Evolutionary conservation across 345 rosid species (phyloP).

Genomic region (Mercurialis annua): DNA sequence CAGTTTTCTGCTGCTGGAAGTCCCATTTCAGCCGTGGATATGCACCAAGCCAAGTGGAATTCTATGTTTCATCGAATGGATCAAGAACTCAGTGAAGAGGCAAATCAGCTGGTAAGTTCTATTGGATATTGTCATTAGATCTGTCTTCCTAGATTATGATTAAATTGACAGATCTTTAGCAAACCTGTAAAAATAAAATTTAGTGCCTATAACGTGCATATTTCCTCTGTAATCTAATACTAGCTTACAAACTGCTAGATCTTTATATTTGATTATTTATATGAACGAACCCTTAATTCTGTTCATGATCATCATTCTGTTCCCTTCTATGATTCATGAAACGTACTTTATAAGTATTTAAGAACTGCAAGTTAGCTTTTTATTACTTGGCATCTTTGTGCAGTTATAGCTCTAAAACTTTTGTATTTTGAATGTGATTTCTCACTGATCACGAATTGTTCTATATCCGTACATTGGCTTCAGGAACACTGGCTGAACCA

Average conservation of each 20-base stretch:
- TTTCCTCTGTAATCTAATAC: too few species aligned
- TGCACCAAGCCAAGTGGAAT: constrained; percentile 5
- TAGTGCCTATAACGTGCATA: not conserved
- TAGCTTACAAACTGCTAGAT: too few species aligned
- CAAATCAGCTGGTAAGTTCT: not conserved
- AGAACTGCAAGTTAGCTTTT: too few species aligned
- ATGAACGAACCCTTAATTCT: not conserved
- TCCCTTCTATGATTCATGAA: not conserved
- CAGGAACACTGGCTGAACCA: constrained; percentile 13
- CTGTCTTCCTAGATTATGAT: not conserved
- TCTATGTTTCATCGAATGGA: constrained; percentile 3
- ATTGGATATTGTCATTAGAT: not conserved
- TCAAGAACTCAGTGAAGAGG: not conserved
- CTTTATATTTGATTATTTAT: not conserved
- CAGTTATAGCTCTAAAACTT: too few species aligned
- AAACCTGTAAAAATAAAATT: not conserved
- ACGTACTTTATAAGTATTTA: too few species aligned
- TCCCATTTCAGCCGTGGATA: not conserved
- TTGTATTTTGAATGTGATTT: not conserved
- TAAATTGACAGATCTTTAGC: not conserved
- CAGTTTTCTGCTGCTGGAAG: not conserved
- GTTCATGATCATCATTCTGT: not conserved
- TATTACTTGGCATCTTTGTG: too few species aligned
- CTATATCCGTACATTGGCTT: not conserved
- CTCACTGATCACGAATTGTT: not conserved